These are phyloP conservation scores for Ephemerocybe angulata DNA, from an alignment of 768 basidiomycete species.

Conservation along the genomic window DNA sequence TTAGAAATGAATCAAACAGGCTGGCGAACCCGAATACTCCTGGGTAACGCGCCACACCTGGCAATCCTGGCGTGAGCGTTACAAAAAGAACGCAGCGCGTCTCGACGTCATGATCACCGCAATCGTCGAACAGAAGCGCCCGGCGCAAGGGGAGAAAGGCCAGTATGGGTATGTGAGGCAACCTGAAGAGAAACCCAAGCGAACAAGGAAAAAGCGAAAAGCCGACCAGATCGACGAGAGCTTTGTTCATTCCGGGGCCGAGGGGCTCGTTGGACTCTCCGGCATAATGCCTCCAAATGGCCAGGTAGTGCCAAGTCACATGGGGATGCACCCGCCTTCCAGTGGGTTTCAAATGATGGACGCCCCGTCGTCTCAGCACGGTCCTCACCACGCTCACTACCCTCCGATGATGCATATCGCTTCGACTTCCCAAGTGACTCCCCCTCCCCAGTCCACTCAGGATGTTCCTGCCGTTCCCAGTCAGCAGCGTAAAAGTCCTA, in stretches of 20 bases:
- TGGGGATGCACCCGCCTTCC: slow-evolving; percentile 2
- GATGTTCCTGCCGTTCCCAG: slow-evolving; percentile 18
- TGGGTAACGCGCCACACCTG: slow-evolving; percentile 85
- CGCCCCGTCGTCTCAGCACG: slow-evolving; percentile 2
- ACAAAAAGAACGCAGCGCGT: slow-evolving; percentile 75
- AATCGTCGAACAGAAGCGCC: slow-evolving; percentile 69
- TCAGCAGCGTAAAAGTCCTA: slow-evolving; percentile 38
- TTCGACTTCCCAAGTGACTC: slow-evolving; percentile 5
- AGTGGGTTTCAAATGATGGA: neutral
- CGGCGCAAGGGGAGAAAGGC: slow-evolving; percentile 68
- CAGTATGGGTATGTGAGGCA: slow-evolving; percentile 81
- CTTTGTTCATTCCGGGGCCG: slow-evolving; percentile 11
- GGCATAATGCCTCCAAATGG: slow-evolving; percentile 13
- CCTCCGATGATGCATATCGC: slow-evolving; percentile 10
- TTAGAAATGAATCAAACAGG: slow-evolving; percentile 31
- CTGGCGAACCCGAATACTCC: slow-evolving; percentile 63
- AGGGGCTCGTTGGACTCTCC: slow-evolving; percentile 17
- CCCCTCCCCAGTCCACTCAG: slow-evolving; percentile 15
- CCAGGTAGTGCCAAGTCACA: slow-evolving; percentile 10
- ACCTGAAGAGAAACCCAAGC: slow-evolving; percentile 65
- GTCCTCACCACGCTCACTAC: slow-evolving; percentile 9
- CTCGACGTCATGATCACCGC: slow-evolving; percentile 61
- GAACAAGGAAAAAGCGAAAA: slow-evolving; percentile 45
- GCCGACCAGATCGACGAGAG: slow-evolving; percentile 24
- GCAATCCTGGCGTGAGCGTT: slow-evolving; percentile 88